Conservation (phyloP, 495 filamentous ascomycete genomes). For the Aspergillus ellipticus region DNA sequence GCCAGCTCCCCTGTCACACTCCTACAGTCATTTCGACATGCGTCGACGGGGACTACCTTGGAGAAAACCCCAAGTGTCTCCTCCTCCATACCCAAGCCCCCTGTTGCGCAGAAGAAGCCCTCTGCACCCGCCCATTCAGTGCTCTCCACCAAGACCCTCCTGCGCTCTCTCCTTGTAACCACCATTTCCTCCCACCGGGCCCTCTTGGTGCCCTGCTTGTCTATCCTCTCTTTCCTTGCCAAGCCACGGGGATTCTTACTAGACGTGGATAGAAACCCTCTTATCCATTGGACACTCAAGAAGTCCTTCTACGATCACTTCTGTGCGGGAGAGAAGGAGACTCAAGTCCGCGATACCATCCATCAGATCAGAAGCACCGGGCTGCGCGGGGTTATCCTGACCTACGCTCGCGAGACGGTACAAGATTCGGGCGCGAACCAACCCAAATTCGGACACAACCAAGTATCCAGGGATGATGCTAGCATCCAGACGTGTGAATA, state of each 20-base stretch:
- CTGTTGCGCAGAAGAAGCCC: background rate
- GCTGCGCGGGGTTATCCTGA: slow-evolving; percentile 44
- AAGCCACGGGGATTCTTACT: slow-evolving; percentile 29
- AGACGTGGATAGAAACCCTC: slow-evolving; percentile 39
- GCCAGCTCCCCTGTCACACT: background rate
- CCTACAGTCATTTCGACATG: background rate
- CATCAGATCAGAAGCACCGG: slow-evolving; percentile 37
- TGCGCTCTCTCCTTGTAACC: slow-evolving; percentile 72
- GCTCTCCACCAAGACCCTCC: slow-evolving; percentile 63
- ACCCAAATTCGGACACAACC: slow-evolving; percentile 12
- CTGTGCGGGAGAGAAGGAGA: slow-evolving; percentile 41
- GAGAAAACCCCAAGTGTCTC: background rate
- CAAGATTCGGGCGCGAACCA: slow-evolving; percentile 26
- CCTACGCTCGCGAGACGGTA: slow-evolving; percentile 44
- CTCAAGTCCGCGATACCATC: slow-evolving; percentile 33
- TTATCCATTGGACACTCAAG: slow-evolving; percentile 39
- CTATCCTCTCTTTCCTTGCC: slow-evolving; percentile 55
- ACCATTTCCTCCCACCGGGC: slow-evolving; percentile 69
- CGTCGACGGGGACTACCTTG: background rate
- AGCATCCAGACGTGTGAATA: slow-evolving; percentile 38
- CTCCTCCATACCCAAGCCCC: background rate
- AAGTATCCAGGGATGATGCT: slow-evolving; percentile 17
- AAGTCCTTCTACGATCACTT: slow-evolving; percentile 47
- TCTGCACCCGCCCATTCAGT: slow-evolving; percentile 53
- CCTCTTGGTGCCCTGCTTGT: slow-evolving; percentile 61